Evolutionary conservation across 345 rosid genomes (phyloP).

Genomic region (Salix arbutifolia): DNA sequence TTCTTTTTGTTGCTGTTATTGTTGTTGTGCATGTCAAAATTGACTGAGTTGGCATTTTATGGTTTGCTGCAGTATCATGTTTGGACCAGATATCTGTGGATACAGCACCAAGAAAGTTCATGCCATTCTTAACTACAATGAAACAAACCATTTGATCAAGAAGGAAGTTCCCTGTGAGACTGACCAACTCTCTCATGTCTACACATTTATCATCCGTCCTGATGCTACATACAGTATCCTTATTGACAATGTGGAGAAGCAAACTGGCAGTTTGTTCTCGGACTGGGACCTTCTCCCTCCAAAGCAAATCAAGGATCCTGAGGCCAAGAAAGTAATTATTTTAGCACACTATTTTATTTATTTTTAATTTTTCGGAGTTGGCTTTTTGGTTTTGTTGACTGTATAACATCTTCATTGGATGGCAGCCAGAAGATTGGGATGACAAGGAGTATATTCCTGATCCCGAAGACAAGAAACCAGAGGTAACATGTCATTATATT

Average conservation of each 20-base stretch:
- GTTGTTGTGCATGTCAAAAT: neutral
- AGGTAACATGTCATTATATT: slow-evolving; percentile 34
- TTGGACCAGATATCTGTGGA: slow-evolving; percentile 99
- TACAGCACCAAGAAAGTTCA: slow-evolving; percentile 99
- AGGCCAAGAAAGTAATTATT: slow-evolving; percentile 68
- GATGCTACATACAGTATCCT: slow-evolving; percentile 93
- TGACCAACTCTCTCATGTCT: slow-evolving; percentile 93
- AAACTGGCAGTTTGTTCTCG: slow-evolving; percentile 80
- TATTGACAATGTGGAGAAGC: slow-evolving; percentile 87
- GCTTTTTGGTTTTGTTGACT: neutral
- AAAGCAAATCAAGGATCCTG: slow-evolving; percentile 86
- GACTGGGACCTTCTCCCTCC: slow-evolving; percentile 96
- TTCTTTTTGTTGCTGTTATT: neutral
- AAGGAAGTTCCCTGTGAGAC: slow-evolving; percentile 99
- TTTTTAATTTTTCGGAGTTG: neutral
- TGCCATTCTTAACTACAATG: slow-evolving; percentile 85
- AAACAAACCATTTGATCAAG: slow-evolving; percentile 78
- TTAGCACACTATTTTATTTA: neutral
- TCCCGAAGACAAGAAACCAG: slow-evolving; percentile 94
- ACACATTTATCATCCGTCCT: slow-evolving; percentile 84
- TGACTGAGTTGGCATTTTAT: slow-evolving; percentile 2
- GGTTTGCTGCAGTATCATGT: slow-evolving; percentile 75
- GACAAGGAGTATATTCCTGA: slow-evolving; percentile 85
- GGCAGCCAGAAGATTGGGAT: slow-evolving; percentile 98
- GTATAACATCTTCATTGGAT: slow-evolving; percentile 2